Percentiles rank a stretch among this genome's conserved stretches.
phyloP scores from a whole-genome alignment of 2,329 filamentous ascomycete species.

The Aspergillus fumigatiaffinis region DNA sequence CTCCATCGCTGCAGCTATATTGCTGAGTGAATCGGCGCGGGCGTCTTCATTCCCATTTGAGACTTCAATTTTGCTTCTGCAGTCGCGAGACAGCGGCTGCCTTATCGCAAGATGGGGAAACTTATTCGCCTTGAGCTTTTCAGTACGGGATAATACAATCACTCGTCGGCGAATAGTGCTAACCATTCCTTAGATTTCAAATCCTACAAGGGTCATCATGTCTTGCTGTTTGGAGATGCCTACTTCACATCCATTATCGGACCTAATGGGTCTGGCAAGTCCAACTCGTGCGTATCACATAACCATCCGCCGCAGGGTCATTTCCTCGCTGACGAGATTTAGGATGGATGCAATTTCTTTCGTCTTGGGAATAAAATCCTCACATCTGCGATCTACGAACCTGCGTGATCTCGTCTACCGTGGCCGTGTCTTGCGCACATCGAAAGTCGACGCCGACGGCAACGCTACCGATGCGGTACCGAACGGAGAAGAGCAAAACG shows the following conservation, averaged over 20 bases:
- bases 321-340: constrained; percentile 21
- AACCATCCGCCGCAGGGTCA: background rate
- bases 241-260: constrained; percentile 99
- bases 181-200: constrained; percentile 74
- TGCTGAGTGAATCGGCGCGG: background rate
- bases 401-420: constrained; percentile 94
- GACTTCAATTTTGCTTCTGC: constrained; percentile 13
- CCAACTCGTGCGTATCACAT: constrained; percentile 74
- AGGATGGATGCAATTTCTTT: constrained; percentile 99
- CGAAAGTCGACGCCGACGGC: constrained; percentile 85
- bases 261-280: constrained; percentile 98
- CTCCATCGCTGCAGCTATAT: background rate
- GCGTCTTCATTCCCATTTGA: background rate
- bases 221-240: constrained; percentile 89
- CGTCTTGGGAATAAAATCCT: constrained; percentile 96
- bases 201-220: constrained; percentile 97
- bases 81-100: constrained; percentile 23
- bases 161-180: constrained; percentile 14
- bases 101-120: constrained; percentile 74
- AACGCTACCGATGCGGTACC: constrained; percentile 62
- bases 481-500: constrained; percentile 58
- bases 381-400: constrained; percentile 91
- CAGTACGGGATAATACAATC: constrained; percentile 55
- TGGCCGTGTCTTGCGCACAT: constrained; percentile 85
- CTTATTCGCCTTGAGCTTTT: constrained; percentile 91